Percentiles rank a stretch among this genome's conserved stretches.
Evolutionary conservation across 768 basidiomycete genomes (phyloP).

Genomic region (Mycena amicta): DNA sequence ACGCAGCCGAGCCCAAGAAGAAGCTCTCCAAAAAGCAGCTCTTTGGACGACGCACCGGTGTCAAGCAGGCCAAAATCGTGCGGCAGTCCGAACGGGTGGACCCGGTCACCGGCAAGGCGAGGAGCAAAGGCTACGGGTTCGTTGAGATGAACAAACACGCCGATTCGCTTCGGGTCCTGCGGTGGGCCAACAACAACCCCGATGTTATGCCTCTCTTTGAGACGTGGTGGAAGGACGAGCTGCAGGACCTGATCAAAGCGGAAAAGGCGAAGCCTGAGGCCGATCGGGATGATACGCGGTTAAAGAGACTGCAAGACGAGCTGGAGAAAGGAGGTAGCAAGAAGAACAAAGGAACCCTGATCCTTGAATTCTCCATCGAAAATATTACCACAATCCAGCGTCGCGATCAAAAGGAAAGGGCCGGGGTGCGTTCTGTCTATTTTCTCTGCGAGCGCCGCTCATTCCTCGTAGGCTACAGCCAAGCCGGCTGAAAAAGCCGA

Average conservation of each 20-base stretch:
- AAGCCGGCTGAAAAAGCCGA: constrained; percentile 11
- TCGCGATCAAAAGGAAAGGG: constrained; percentile 52
- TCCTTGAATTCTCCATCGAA: constrained; percentile 97
- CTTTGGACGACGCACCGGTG: constrained; percentile 41
- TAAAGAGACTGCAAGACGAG: constrained; percentile 58
- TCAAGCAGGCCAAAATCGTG: constrained; percentile 92
- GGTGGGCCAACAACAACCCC: constrained; percentile 93
- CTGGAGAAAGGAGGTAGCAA: constrained; percentile 40
- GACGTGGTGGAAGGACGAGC: constrained; percentile 86
- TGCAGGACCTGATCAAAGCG: constrained; percentile 56
- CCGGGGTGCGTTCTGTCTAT: constrained; percentile 23
- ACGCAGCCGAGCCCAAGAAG: constrained; percentile 32
- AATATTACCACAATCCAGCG: constrained; percentile 88
- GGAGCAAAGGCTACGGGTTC: constrained; percentile 95
- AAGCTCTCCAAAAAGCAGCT: constrained; percentile 27
- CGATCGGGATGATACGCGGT: constrained; percentile 54
- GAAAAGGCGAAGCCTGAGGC: constrained; percentile 48
- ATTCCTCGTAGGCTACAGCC: neutral
- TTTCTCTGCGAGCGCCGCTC: constrained; percentile 1
- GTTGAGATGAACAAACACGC: constrained; percentile 86
- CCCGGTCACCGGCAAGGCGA: constrained; percentile 80
- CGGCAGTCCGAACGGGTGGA: constrained; percentile 90
- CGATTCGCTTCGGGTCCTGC: constrained; percentile 86
- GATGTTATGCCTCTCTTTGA: constrained; percentile 65
- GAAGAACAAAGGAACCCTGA: constrained; percentile 54